These are phyloP conservation scores for Favolaschia claudopus DNA, from an alignment of 768 basidiomycete species.

Conservation along the genomic window DNA sequence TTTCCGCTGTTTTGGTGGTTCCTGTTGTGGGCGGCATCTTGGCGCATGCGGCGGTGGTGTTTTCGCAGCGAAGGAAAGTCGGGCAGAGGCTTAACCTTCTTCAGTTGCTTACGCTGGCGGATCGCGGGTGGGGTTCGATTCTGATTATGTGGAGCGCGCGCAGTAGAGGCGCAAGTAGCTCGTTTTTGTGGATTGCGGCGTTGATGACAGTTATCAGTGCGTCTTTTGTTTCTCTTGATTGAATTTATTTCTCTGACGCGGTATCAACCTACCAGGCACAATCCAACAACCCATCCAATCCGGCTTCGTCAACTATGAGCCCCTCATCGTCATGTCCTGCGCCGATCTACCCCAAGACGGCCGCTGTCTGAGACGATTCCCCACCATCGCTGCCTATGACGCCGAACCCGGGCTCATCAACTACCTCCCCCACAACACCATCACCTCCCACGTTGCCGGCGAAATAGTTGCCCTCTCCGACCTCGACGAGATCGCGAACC, in stretches of 20 bases:
- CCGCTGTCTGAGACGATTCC: neutral
- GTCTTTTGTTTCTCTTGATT: neutral
- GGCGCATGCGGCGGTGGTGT: constrained; percentile 1
- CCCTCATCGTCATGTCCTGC: neutral
- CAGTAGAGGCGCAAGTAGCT: neutral
- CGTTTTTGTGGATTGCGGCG: neutral
- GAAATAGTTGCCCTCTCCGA: neutral
- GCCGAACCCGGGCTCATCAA: neutral
- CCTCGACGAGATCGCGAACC: neutral
- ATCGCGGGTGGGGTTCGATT: neutral
- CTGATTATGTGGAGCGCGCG: neutral
- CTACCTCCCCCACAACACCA: neutral
- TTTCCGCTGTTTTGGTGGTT: neutral
- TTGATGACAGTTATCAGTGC: neutral
- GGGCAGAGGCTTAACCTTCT: neutral
- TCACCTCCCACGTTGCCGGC: neutral
- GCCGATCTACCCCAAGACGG: neutral
- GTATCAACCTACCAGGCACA: neutral
- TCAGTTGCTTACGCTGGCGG: neutral
- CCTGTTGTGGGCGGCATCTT: neutral
- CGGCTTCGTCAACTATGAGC: neutral
- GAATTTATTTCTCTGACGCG: neutral
- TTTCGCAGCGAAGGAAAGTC: neutral
- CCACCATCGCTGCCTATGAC: neutral
- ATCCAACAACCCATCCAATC: constrained; percentile 8